Conservation (phyloP, 495 filamentous ascomycete species). For the Penicillium flavigenum region DNA sequence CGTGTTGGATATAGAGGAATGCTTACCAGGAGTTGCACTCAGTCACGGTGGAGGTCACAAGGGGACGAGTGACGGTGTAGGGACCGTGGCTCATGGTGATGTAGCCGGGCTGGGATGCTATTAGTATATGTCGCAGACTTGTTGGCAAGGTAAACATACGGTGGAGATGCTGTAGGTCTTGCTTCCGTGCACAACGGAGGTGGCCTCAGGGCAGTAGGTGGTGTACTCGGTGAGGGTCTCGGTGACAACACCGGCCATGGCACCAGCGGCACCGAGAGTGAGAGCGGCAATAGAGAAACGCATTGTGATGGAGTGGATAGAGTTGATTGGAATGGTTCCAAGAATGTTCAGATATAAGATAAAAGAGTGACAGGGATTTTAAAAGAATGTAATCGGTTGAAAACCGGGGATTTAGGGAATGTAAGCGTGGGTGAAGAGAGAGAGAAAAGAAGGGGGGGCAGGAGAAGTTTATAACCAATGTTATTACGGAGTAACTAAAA, state of each 20-base stretch:
- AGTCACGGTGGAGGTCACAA: slow-evolving; percentile 60
- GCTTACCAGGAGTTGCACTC: slow-evolving; percentile 65
- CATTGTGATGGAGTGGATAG: slow-evolving; percentile 63
- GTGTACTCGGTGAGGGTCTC: slow-evolving; percentile 76
- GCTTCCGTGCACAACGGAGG: slow-evolving; percentile 64
- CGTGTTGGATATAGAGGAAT: not conserved
- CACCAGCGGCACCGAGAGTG: slow-evolving; percentile 61
- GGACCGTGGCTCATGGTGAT: slow-evolving; percentile 66
- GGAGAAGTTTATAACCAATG: slow-evolving; percentile 17
- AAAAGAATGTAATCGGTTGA: slow-evolving; percentile 57
- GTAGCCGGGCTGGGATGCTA: slow-evolving; percentile 58
- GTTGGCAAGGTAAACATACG: slow-evolving; percentile 40
- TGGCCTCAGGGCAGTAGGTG: slow-evolving; percentile 83
- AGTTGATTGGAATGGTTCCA: slow-evolving; percentile 18
- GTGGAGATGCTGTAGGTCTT: slow-evolving; percentile 78
- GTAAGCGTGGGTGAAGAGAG: slow-evolving; percentile 22
- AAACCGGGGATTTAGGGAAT: slow-evolving; percentile 35
- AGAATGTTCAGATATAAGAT: slow-evolving; percentile 23
- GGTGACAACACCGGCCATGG: slow-evolving; percentile 61
- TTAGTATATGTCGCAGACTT: slow-evolving; percentile 20
- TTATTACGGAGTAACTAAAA: too few species aligned
- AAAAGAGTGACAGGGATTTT: slow-evolving; percentile 28
- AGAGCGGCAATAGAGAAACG: slow-evolving; percentile 80
- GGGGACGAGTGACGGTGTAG: slow-evolving; percentile 68
- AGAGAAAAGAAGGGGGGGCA: slow-evolving; percentile 14